Evolutionary conservation across 179 eudicot genomes (phyloP).

Genomic region (Actinidia chinensis): DNA sequence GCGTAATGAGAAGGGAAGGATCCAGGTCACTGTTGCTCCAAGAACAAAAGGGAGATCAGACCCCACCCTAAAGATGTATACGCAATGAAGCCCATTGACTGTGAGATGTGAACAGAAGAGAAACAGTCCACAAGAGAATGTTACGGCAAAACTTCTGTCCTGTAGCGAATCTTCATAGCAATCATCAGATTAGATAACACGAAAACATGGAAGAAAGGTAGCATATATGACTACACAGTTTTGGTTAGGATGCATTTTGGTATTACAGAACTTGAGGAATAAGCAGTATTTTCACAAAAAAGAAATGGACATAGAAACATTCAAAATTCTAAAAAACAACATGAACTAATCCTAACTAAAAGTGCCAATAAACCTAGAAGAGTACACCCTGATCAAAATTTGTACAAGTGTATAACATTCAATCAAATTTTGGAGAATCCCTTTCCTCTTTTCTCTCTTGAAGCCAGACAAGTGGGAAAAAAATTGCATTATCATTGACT

Average conservation of each 20-base stretch:
- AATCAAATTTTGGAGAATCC: background rate
- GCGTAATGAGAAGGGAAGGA: constrained; percentile 82
- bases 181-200: background rate
- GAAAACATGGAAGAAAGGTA: constrained; percentile 9
- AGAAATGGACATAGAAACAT: background rate
- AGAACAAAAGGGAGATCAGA: constrained; percentile 83
- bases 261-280: background rate
- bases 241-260: background rate
- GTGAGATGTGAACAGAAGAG: constrained; percentile 39
- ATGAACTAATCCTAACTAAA: background rate
- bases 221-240: background rate
- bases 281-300: background rate
- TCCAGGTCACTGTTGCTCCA: constrained; percentile 81
- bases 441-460: background rate
- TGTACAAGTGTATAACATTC: background rate
- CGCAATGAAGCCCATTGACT: constrained; percentile 54
- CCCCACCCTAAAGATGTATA: constrained; percentile 57
- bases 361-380: background rate
- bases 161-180: constrained; percentile 33
- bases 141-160: constrained; percentile 58
- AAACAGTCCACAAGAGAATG: constrained; percentile 72
- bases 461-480: background rate
- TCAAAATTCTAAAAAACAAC: background rate
- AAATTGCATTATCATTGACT: background rate
- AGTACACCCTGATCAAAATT: constrained; percentile 1